Conservation (phyloP, 1,139 yeast species). For the Geotrichum restrictum region DNA sequence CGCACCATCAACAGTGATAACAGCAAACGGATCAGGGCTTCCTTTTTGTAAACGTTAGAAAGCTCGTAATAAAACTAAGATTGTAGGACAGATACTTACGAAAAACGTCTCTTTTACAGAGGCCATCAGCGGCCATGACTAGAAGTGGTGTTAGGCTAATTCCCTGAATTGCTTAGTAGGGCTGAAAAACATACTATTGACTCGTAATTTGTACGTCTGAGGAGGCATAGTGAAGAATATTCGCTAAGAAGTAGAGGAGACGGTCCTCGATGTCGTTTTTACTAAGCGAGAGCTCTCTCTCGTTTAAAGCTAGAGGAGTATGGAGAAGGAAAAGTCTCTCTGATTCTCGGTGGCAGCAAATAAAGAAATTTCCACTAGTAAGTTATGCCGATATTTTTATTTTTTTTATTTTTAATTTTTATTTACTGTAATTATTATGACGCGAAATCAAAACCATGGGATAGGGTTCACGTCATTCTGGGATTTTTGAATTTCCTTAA, state of each 20-base stretch:
- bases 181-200: constrained; percentile 4
- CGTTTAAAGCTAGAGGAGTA: no score
- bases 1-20: constrained; percentile 93
- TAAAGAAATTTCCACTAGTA: no score
- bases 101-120: constrained; percentile 90
- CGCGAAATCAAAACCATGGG: no score
- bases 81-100: constrained; percentile 46
- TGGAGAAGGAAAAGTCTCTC: no score
- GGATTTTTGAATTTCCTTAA: no score
- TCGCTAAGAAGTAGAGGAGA: background rate
- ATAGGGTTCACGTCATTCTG: no score
- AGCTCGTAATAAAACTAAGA: background rate
- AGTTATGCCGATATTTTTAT: no score
- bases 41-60: constrained; percentile 26
- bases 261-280: background rate
- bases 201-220: constrained; percentile 4
- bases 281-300: no score
- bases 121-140: constrained; percentile 92
- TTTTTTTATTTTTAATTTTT: no score
- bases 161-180: no score
- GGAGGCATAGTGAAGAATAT: background rate
- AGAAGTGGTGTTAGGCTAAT: background rate
- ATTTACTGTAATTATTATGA: no score
- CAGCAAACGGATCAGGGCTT: constrained; percentile 95
- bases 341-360: no score